phyloP scores from a whole-genome alignment of 352 stramenopile species.

The Phytophthora megakarya region DNA sequence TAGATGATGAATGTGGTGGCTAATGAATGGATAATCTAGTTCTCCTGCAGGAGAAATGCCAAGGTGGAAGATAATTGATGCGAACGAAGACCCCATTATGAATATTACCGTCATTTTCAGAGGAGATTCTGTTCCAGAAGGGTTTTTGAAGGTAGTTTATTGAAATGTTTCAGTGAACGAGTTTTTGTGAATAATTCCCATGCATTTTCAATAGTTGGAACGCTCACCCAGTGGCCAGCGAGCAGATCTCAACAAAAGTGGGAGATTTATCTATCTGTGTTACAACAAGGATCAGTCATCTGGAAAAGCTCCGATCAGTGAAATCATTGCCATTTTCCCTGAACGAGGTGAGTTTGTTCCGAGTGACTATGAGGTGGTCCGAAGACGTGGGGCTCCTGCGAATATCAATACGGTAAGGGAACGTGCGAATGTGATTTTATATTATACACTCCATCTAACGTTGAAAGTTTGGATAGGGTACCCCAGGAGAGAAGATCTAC shows the following conservation, averaged over 20 bases:
- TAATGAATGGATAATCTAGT: constrained; percentile 11
- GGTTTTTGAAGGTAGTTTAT: constrained; percentile 71
- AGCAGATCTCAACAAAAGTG: constrained; percentile 82
- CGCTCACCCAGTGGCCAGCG: constrained; percentile 72
- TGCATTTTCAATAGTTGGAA: constrained; percentile 54
- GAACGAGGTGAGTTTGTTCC: constrained; percentile 79
- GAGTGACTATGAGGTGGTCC: constrained; percentile 77
- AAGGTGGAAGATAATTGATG: constrained; percentile 58
- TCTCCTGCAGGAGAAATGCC: constrained; percentile 7
- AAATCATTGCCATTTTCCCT: constrained; percentile 78
- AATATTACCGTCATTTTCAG: constrained; percentile 83
- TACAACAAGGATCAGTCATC: constrained; percentile 52
- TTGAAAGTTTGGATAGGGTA: constrained; percentile 45
- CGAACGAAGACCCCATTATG: constrained; percentile 58
- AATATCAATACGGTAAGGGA: constrained; percentile 75
- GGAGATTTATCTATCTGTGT: constrained; percentile 83
- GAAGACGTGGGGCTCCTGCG: constrained; percentile 56
- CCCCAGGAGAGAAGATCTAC: constrained; percentile 82
- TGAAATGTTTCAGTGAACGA: background rate
- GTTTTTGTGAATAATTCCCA: background rate
- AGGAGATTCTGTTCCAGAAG: constrained; percentile 67
- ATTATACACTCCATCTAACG: background rate
- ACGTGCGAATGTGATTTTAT: background rate
- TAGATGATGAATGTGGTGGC: background rate
- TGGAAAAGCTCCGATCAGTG: constrained; percentile 71